These are phyloP conservation scores for Lactarius deliciosus DNA, from an alignment of 768 basidiomycete genomes.

Conservation along the genomic window DNA sequence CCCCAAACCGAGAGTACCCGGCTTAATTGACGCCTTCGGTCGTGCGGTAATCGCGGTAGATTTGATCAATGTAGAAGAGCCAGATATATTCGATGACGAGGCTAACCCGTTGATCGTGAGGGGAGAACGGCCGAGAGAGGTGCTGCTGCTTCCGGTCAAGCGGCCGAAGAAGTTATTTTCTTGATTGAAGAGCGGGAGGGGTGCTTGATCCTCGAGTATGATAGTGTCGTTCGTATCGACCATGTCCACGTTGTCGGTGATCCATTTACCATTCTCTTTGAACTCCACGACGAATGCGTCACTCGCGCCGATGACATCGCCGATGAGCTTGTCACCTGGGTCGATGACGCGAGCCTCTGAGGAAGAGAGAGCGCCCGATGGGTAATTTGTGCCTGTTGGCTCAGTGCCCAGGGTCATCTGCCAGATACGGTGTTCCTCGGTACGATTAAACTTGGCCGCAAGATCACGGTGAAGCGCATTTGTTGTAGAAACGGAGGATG, in stretches of 20 bases:
- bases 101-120: conserved; percentile 19
- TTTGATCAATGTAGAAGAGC: conserved; percentile 23
- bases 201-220: conserved; percentile 7
- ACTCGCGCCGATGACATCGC: conserved; percentile 57
- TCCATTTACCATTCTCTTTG: conserved; percentile 57
- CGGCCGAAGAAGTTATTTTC: conserved; percentile 30
- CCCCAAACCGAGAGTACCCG: conserved; percentile 81
- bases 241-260: conserved; percentile 36
- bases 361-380: conserved; percentile 25
- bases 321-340: conserved; percentile 50
- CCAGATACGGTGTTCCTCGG: conserved; percentile 58
- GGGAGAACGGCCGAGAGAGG: conserved; percentile 15
- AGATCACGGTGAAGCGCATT: conserved; percentile 37
- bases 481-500: conserved; percentile 55
- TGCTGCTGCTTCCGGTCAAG: conserved; percentile 16
- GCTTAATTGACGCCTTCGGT: conserved; percentile 46
- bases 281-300: conserved; percentile 82
- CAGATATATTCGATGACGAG: conserved; percentile 25
- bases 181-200: conserved; percentile 31
- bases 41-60: conserved; percentile 19
- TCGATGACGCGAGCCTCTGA: conserved; percentile 45
- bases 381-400: conserved; percentile 24
- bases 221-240: conserved; percentile 8
- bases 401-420: conserved; percentile 42
- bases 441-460: conserved; percentile 28